These are phyloP conservation scores for Magnolia kwangsiensis DNA, from an alignment of 164 flowering plant genomes.

Conservation along the genomic window DNA sequence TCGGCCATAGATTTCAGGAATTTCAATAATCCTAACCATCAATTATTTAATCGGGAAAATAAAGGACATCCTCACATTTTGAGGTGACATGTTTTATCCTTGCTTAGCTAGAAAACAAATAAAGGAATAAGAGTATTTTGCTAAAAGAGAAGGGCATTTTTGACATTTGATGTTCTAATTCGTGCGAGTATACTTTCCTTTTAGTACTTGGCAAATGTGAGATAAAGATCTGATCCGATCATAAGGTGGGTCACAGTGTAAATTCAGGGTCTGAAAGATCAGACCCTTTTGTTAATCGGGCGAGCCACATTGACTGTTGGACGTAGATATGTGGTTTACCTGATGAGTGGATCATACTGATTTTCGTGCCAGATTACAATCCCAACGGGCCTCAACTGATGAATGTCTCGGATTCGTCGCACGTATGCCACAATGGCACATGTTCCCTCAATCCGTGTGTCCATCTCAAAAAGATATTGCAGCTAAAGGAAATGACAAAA, in stretches of 20 bases:
- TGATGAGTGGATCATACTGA: background rate
- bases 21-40: background rate
- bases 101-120: background rate
- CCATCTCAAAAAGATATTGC: too few relatives aligned
- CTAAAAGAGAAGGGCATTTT: background rate
- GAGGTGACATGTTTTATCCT: slow-evolving; percentile 6
- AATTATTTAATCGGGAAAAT: background rate
- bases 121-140: background rate
- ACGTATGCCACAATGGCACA: too few relatives aligned
- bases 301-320: background rate
- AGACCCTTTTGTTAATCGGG: background rate
- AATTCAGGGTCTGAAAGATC: background rate
- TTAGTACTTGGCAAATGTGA: too few relatives aligned
- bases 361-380: too few relatives aligned
- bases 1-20: background rate
- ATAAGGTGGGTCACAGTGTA: background rate
- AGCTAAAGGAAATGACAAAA: too few relatives aligned
- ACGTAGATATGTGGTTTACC: too few relatives aligned
- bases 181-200: too few relatives aligned
- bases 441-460: too few relatives aligned
- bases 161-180: background rate
- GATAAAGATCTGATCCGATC: background rate
- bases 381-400: too few relatives aligned
- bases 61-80: background rate
- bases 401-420: too few relatives aligned